Conservation (phyloP, 2,329 filamentous ascomycete species). For the Diaporthe velutina region DNA sequence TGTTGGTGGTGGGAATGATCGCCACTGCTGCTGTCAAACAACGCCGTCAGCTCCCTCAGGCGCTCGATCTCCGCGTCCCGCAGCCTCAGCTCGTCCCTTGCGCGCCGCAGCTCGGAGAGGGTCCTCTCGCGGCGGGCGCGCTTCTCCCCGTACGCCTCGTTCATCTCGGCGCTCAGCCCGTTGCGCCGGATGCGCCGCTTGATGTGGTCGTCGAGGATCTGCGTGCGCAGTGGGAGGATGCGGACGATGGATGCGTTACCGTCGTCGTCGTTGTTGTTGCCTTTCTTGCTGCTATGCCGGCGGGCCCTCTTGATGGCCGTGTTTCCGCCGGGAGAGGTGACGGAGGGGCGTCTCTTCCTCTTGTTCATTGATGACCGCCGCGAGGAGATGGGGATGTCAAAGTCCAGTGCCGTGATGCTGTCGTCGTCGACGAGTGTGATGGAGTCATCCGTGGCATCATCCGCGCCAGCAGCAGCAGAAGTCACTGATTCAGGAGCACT, state of each 20-base stretch:
- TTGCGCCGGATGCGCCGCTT: slow-evolving; percentile 69
- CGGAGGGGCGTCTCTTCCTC: slow-evolving; percentile 31
- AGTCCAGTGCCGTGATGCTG: slow-evolving; percentile 25
- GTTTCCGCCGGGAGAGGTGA: neutral
- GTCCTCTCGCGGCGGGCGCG: slow-evolving; percentile 53
- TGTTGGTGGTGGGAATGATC: neutral
- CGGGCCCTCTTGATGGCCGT: slow-evolving; percentile 3
- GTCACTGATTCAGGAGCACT: neutral
- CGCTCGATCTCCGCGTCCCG: slow-evolving; percentile 67
- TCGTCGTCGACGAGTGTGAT: neutral
- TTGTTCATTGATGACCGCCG: neutral
- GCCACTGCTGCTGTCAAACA: neutral
- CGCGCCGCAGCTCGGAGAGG: slow-evolving; percentile 60
- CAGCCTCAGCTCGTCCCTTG: slow-evolving; percentile 61
- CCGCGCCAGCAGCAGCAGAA: neutral
- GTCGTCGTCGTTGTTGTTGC: slow-evolving; percentile 23
- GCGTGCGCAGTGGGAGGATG: slow-evolving; percentile 64
- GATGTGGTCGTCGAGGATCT: slow-evolving; percentile 66
- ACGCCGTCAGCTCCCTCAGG: slow-evolving; percentile 47
- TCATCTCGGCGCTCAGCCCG: slow-evolving; percentile 70
- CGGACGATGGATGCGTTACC: slow-evolving; percentile 53
- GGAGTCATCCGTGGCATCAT: neutral
- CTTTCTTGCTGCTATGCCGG: neutral
- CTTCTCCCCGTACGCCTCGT: slow-evolving; percentile 62
- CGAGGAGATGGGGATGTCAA: slow-evolving; percentile 14